These are phyloP conservation scores for Talaromyces proteolyticus DNA, from an alignment of 495 filamentous ascomycete species.

Conservation along the genomic window DNA sequence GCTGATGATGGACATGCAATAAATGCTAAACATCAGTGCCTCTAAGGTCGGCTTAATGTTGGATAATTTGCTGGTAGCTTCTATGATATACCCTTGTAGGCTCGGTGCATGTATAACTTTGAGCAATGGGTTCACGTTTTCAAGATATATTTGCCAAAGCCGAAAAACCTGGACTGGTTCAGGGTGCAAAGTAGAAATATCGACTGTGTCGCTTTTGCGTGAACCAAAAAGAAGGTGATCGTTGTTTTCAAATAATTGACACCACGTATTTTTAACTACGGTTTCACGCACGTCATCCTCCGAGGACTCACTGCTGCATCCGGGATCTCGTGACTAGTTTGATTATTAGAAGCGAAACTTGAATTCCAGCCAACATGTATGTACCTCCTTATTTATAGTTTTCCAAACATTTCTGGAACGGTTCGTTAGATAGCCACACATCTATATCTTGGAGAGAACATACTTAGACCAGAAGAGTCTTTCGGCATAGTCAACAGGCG, in stretches of 20 bases:
- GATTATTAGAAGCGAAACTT: constrained; percentile 13
- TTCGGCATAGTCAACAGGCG: constrained; percentile 19
- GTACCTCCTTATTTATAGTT: constrained; percentile 42
- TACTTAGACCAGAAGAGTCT: constrained; percentile 35
- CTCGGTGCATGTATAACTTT: constrained; percentile 66
- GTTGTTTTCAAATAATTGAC: constrained; percentile 25
- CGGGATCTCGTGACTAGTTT: constrained; percentile 16
- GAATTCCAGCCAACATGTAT: constrained; percentile 2
- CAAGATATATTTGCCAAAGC: constrained; percentile 64
- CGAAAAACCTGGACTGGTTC: constrained; percentile 60
- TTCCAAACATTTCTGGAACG: constrained; percentile 39
- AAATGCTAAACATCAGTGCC: constrained; percentile 53
- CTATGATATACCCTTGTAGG: constrained; percentile 35
- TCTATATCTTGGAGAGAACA: constrained; percentile 10
- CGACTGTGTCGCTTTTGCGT: constrained; percentile 18
- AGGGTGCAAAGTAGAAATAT: constrained; percentile 45
- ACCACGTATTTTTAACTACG: constrained; percentile 36
- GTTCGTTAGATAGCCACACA: constrained; percentile 12
- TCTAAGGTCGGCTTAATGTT: constrained; percentile 17
- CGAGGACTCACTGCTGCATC: constrained; percentile 20
- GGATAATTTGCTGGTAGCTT: constrained; percentile 19
- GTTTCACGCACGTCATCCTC: constrained; percentile 25
- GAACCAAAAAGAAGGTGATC: constrained; percentile 48
- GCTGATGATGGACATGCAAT: constrained; percentile 43
- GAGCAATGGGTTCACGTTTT: constrained; percentile 61